These are phyloP conservation scores for Fusarium secorum DNA, from an alignment of 2,329 filamentous ascomycete genomes.

Conservation along the genomic window DNA sequence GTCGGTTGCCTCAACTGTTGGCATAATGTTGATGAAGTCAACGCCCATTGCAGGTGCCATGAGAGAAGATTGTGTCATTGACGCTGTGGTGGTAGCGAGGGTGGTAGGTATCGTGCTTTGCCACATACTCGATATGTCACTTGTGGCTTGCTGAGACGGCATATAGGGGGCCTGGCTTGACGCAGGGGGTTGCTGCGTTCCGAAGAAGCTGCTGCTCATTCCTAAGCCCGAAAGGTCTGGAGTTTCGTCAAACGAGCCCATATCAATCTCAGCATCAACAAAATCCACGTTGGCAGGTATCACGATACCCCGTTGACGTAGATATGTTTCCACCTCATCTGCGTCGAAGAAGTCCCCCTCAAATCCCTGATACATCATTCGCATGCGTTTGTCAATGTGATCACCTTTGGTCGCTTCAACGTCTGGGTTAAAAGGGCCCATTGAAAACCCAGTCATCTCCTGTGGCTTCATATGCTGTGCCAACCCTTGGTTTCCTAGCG, in stretches of 20 bases:
- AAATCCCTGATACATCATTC: constrained; percentile 66
- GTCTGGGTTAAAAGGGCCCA: constrained; percentile 57
- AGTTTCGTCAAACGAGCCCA: constrained; percentile 48
- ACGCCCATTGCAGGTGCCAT: constrained; percentile 5
- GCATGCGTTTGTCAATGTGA: constrained; percentile 56
- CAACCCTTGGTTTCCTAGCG: constrained; percentile 51
- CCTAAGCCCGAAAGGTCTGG: constrained; percentile 5
- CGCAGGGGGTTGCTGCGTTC: background rate
- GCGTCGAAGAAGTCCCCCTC: constrained; percentile 80
- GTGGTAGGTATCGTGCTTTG: constrained; percentile 17
- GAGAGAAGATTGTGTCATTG: constrained; percentile 5
- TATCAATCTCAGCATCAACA: constrained; percentile 64
- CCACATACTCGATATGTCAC: constrained; percentile 17
- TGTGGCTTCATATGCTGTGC: constrained; percentile 35
- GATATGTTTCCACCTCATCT: constrained; percentile 78
- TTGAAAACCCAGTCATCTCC: constrained; percentile 45
- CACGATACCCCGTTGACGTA: constrained; percentile 68
- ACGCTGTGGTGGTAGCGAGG: constrained; percentile 6
- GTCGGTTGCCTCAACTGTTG: background rate
- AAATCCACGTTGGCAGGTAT: constrained; percentile 69
- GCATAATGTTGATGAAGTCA: constrained; percentile 12
- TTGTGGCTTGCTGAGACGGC: constrained; percentile 5
- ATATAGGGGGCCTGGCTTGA: constrained; percentile 6
- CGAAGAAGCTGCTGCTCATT: constrained; percentile 21
- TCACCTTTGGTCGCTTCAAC: constrained; percentile 53